Conservation (phyloP, 2,329 filamentous ascomycete species). For the Clathrospora elynae region DNA sequence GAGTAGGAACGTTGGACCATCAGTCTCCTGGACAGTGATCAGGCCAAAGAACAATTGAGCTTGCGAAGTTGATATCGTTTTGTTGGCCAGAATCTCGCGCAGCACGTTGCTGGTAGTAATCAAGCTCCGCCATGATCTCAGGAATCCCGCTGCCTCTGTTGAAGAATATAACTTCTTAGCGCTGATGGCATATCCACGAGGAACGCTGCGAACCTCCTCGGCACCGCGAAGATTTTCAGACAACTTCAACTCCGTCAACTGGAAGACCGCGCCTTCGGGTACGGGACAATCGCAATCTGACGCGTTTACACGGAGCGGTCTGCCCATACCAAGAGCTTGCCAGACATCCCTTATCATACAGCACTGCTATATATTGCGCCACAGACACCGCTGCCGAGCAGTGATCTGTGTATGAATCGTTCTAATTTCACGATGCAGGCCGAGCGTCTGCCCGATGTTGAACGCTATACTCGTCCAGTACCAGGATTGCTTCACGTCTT, state of each 20-base stretch:
- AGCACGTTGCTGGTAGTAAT: neutral
- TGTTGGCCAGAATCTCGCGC: neutral
- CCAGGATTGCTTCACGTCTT: constrained; percentile 53
- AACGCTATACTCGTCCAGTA: constrained; percentile 50
- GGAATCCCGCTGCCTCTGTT: neutral
- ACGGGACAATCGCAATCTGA: constrained; percentile 44
- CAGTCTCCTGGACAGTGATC: neutral
- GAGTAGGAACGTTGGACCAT: constrained; percentile 1
- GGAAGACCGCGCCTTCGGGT: neutral
- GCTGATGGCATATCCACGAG: too few species aligned
- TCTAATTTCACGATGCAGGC: constrained; percentile 45
- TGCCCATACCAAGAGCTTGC: constrained; percentile 48
- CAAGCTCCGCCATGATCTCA: neutral
- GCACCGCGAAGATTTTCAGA: too few species aligned
- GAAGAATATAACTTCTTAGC: neutral
- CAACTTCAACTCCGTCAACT: neutral
- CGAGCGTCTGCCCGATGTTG: constrained; percentile 50
- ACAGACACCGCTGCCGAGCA: neutral
- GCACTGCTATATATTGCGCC: constrained; percentile 48
- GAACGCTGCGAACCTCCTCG: too few species aligned
- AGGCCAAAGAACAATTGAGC: neutral
- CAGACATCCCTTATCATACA: constrained; percentile 51
- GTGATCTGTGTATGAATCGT: neutral
- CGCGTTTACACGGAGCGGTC: constrained; percentile 49
- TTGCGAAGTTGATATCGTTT: neutral